Evolutionary conservation across 2,329 filamentous ascomycete species (phyloP), one percentile per base, ranked within the genome.

Genomic region (Stromatinia cepivora): DNA sequence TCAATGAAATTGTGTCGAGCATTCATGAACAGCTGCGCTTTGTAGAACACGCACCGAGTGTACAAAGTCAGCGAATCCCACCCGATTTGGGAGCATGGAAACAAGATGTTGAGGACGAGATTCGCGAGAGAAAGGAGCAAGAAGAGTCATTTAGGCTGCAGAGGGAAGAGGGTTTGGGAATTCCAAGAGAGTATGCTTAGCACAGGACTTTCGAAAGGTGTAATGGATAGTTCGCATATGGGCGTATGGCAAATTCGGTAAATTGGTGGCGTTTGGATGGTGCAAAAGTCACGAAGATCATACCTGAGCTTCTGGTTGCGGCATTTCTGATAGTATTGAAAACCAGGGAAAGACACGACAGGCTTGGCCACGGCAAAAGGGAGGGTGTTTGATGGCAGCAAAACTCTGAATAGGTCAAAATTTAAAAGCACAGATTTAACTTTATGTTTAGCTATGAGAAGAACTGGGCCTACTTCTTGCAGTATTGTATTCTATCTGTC

Each of bases 1-100:
- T 97, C 25, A 84, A 89, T 61, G 88, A 90, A 46, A 90, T 97
- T 56, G 85, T 96, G 5, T 85, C 90, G 77, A 89, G 92, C 70
- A 89, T 97, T 56, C 87, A 88, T 56, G 92, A 97, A 79, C 94
- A 98, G 80, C 81, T 99, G 73, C 86, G 92, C 36, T 97, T 97
- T 78, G 88, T 98, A 66, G 85, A 92, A 76, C 87, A 89, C 50
- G 92, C 93, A 10, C 95, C 95, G 0, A 97, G 93, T 75, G 92
- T 97, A 39, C 93, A 97, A 79, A 91, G 93, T 81, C 87, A 88
- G 74, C 86, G 88, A 57, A 91, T 97, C 66, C 93, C 92, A 13
- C 90, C 92, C 0, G 92, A 94, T 76, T 84, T 95, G 9, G 84
- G 86, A 25, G 87, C 84, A 54, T 84, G 92, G 15, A 83, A 91